Percentiles rank a stretch among this genome's conserved stretches.
phyloP scores from a whole-genome alignment of 495 filamentous ascomycete species.

The Platismatia glauca region DNA sequence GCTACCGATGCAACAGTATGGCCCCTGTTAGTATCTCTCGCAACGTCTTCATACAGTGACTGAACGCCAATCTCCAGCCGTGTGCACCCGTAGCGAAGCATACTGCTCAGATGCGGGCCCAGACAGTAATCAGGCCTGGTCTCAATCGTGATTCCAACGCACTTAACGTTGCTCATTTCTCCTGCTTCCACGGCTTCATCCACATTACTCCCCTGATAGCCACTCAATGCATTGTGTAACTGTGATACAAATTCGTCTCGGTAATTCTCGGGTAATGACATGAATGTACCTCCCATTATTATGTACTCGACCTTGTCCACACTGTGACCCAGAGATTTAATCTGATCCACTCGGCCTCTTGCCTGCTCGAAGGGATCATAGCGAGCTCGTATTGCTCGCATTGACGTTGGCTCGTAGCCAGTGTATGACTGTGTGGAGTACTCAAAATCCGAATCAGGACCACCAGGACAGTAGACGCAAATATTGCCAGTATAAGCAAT shows the following conservation, averaged over 20 bases:
- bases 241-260: conserved; percentile 88
- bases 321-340: conserved; percentile 87
- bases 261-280: conserved; percentile 85
- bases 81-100: conserved; percentile 96
- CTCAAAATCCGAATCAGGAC: conserved; percentile 95
- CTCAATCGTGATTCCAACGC: conserved; percentile 97
- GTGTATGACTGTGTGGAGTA: conserved; percentile 98
- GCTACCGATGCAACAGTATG: conserved; percentile 92
- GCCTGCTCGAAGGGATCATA: conserved; percentile 99
- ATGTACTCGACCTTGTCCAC: conserved; percentile 99
- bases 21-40: conserved; percentile 90
- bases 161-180: conserved; percentile 91
- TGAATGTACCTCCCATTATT: conserved; percentile 99
- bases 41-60: conserved; percentile 96
- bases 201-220: conserved; percentile 82
- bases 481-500: conserved; percentile 98
- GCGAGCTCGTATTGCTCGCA: conserved; percentile 93
- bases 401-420: conserved; percentile 94
- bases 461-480: conserved; percentile 96
- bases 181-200: conserved; percentile 89
- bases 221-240: conserved; percentile 90
- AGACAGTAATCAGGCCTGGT: conserved; percentile 95
- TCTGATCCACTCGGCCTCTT: conserved; percentile 88
- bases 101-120: conserved; percentile 79
- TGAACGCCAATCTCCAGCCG: conserved; percentile 92